Base-by-base conservation (phyloP, 495 filamentous ascomycete species). In the Hypoxylon perforatum region DNA sequence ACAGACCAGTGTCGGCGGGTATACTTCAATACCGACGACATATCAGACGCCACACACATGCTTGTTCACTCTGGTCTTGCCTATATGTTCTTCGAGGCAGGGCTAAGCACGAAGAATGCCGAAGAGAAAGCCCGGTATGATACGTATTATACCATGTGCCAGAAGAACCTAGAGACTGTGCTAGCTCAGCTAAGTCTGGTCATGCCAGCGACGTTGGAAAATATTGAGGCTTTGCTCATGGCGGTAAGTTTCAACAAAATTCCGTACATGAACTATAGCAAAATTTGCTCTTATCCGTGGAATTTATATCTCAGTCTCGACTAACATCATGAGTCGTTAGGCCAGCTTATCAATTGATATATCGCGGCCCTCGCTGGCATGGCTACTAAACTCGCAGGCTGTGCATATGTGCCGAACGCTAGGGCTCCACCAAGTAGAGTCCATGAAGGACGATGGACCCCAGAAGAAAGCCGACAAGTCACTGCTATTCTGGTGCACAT, bases 401-500 rank as follows among this genome's bases (percentile, higher is more conserved):
- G 81, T 82, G 11, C 80, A 81, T 8, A 78, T 91, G 50, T 90
- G 87, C 70, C 86, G 89, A 61, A 86, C 80, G 0, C 80, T 90
- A 0, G 89, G 88, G 11, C 89, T 87, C 58, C 88, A 92, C 67
- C 86, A 87, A 18, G 70, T 79, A 0, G 79, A 80, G 6, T 80
- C 79, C 1, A 85, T 84, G 78, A 80, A 84, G 15, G 62, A 81
- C 44, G 82, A 86, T 39, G 73, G 62, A 3, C 58, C 63, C 0
- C 47, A 72, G 19, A 72, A 78, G 23, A 76, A 75, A 22, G 73
- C 80, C 7, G 58, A 78, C 28, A 80, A 80, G 49, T 73, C 75
- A 0, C 57, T 79, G 1, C 61, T 89, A 9, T 92, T 92, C 69
- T 92, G 88, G 88, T 81, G 85, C 15, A 73, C 83, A 3, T 90